Base-by-base conservation (phyloP, 1,284 basidiomycete genomes). In the Irpex lacteus region DNA sequence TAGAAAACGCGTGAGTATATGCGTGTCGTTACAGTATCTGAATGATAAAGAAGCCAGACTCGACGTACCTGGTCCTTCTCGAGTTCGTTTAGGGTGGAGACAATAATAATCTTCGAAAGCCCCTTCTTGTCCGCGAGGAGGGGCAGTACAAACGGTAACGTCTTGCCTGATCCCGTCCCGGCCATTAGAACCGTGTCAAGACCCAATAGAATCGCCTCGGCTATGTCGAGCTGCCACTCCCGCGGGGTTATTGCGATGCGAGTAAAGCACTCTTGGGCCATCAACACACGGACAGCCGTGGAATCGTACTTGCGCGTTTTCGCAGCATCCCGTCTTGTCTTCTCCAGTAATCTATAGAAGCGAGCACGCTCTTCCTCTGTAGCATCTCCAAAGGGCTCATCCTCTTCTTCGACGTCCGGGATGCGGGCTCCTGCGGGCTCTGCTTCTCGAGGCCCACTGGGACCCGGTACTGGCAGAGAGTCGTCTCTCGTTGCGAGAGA, bases 1-100 rank as follows among this genome's bases (percentile, higher is more conserved):
- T 34, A 52, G 38, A 9, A 44, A 26, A 11, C 37, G 34, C 50
- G 18, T 26, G 40, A 13, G 50, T 52, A 52, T 40, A 44, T 36
- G 8, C 6, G 15, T 58, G 13, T 59, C 5, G 26, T 50, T 18
- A 21, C 21, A 26, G 32, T 19, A 7, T 21, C 40, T 47, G 36
- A 37, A 15, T 54, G n/a, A 9, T 32, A 44, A 5, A 34, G 8
- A 34, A 21, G 21, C 21, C 44, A 58, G 9, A 52, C 13, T 57
- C 21, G 1, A 64, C 65, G 54, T 60, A 70, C 70, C 62, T 71
- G 69, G 32, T 71, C 69, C 1, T 18, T 2, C 64, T 79, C 67
- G 2, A 80, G 67, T 7, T 70, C 67, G 59, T 75, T 76, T n/a
- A 79, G 61, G 1, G 77, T 76, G 0, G 76, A 78, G 3, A 77